phyloP scores from a whole-genome alignment of 345 rosid species.

The Jatropha curcas region DNA sequence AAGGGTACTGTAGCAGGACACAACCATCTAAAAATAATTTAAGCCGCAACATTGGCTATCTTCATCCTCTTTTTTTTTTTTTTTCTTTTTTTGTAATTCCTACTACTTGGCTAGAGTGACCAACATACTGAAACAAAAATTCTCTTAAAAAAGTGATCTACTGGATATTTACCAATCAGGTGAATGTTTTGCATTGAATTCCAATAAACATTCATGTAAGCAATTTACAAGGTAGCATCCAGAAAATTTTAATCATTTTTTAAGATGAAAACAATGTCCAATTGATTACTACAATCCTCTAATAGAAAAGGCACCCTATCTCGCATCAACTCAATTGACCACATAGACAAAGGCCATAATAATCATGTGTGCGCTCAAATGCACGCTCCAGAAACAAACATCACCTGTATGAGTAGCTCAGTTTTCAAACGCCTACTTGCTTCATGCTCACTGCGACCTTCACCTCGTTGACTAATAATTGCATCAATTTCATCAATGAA shows the following conservation, averaged over 20 bases:
- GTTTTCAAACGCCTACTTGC: constrained; percentile 99
- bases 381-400: constrained; percentile 14
- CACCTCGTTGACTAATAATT: constrained; percentile 95
- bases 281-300: background rate
- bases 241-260: background rate
- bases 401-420: constrained; percentile 96
- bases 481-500: constrained; percentile 98
- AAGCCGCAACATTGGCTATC: background rate
- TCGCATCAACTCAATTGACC: background rate
- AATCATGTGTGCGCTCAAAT: background rate
- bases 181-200: background rate
- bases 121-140: background rate
- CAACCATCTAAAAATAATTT: background rate
- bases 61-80: background rate
- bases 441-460: constrained; percentile 95
- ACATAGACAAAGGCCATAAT: background rate
- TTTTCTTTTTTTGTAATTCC: background rate
- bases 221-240: background rate
- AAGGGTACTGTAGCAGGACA: background rate
- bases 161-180: background rate
- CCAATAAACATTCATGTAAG: background rate
- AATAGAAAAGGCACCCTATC: background rate
- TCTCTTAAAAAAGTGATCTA: too few species aligned
- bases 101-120: background rate
- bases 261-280: background rate